A percentile compares a stretch with the other conserved stretches of the same genome.
These are phyloP conservation scores for Suillus subaureus DNA, from an alignment of 768 basidiomycete species.

Conservation along the genomic window DNA sequence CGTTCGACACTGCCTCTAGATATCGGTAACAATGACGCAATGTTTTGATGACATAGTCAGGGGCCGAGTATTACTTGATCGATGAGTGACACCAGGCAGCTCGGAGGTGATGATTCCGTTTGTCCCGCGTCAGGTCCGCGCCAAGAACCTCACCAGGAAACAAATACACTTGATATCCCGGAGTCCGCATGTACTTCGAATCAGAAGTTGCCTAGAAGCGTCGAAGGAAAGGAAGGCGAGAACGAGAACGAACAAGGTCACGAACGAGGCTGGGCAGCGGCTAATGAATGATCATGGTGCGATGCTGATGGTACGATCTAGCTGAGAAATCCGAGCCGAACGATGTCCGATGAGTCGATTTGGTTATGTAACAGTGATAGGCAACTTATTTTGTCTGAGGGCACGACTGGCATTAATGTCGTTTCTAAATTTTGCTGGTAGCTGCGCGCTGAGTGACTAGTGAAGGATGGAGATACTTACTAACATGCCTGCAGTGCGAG, in stretches of 20 bases:
- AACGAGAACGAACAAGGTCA: background rate
- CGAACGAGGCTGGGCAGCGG: background rate
- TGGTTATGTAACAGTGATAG: background rate
- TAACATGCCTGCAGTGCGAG: background rate
- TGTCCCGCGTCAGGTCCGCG: background rate
- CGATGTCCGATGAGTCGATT: slow-evolving; percentile 9
- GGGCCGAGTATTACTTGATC: background rate
- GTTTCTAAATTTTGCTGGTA: slow-evolving; percentile 12
- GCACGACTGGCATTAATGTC: slow-evolving; percentile 1
- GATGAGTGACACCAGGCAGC: background rate
- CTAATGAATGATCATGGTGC: slow-evolving; percentile 8
- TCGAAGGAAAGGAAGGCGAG: background rate
- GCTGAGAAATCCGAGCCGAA: slow-evolving; percentile 10
- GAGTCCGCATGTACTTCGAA: too few relatives aligned
- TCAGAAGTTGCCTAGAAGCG: background rate
- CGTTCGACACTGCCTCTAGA: slow-evolving; percentile 2
- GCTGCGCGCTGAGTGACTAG: too few relatives aligned
- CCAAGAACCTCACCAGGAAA: background rate
- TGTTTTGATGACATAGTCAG: background rate
- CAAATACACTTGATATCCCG: background rate
- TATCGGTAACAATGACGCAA: background rate
- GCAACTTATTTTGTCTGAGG: too few relatives aligned
- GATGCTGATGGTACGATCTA: slow-evolving; percentile 7
- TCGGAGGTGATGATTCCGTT: background rate
- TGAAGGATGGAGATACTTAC: background rate